phyloP scores from a whole-genome alignment of 1,284 basidiomycete species.

The Pseudozyma thailandica region DNA sequence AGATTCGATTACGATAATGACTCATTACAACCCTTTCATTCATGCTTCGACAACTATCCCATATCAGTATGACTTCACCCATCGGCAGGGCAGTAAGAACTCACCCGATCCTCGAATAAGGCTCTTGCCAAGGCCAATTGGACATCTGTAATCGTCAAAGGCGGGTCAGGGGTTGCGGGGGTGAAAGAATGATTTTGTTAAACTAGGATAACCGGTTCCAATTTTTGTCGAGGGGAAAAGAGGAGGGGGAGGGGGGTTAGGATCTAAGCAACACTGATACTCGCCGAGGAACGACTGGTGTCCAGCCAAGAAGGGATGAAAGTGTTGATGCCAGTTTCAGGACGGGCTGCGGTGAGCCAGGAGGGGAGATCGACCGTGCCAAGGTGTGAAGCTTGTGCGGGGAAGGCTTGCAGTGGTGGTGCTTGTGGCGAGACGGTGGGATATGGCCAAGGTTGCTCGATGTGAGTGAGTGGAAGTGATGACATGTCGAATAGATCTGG shows the following conservation, averaged over 20 bases:
- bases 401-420: not conserved
- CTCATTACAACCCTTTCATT: no score
- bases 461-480: not conserved
- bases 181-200: slow-evolving; percentile 24
- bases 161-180: not conserved
- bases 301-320: not conserved
- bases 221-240: not conserved
- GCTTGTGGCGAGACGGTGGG: not conserved
- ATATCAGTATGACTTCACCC: not conserved
- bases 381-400: no score
- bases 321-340: not conserved
- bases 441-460: not conserved
- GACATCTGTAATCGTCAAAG: slow-evolving; percentile 31
- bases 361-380: not conserved
- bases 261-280: slow-evolving; percentile 27
- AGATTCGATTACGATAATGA: no score
- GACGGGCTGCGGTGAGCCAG: not conserved
- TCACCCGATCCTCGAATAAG: slow-evolving; percentile 10
- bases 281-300: slow-evolving; percentile 29
- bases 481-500: not conserved
- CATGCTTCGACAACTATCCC: no score
- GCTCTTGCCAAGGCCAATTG: not conserved
- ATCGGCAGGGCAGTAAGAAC: slow-evolving; percentile 1
- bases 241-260: not conserved
- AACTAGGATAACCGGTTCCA: slow-evolving; percentile 50